Conservation (phyloP, 768 basidiomycete species). For the Lentinula boryana region DNA sequence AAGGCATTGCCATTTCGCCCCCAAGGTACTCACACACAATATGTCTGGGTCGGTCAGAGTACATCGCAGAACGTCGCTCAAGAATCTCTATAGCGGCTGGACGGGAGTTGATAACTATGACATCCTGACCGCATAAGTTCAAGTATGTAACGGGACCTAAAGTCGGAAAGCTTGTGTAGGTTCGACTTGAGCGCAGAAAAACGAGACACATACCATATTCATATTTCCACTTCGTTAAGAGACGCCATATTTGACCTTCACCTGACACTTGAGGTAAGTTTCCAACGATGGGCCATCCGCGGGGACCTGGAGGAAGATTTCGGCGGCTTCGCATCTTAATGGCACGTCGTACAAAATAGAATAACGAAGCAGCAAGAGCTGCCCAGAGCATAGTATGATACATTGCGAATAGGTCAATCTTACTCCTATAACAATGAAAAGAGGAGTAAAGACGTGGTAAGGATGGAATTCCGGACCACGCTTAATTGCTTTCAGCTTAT, state of each 20-base stretch:
- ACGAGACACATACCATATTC: background rate
- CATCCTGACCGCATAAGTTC: background rate
- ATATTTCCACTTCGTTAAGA: background rate
- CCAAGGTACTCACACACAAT: background rate
- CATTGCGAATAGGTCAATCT: background rate
- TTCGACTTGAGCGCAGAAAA: background rate
- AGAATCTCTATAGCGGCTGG: background rate
- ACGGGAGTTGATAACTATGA: background rate
- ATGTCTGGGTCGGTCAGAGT: background rate
- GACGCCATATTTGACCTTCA: background rate
- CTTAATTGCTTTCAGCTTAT: background rate
- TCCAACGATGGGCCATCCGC: background rate
- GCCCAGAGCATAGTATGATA: background rate
- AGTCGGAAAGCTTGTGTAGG: background rate
- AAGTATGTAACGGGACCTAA: background rate
- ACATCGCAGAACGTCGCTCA: background rate
- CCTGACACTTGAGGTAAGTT: background rate
- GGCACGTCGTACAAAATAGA: background rate
- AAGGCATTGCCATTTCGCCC: background rate
- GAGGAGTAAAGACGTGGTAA: background rate
- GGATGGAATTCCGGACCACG: too few species aligned
- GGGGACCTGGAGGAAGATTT: background rate
- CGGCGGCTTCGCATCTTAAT: background rate
- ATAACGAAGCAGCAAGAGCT: background rate
- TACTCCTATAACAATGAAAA: background rate